These are phyloP conservation scores for Atalantia buxifolia DNA, from an alignment of 345 rosid species.

Conservation along the genomic window DNA sequence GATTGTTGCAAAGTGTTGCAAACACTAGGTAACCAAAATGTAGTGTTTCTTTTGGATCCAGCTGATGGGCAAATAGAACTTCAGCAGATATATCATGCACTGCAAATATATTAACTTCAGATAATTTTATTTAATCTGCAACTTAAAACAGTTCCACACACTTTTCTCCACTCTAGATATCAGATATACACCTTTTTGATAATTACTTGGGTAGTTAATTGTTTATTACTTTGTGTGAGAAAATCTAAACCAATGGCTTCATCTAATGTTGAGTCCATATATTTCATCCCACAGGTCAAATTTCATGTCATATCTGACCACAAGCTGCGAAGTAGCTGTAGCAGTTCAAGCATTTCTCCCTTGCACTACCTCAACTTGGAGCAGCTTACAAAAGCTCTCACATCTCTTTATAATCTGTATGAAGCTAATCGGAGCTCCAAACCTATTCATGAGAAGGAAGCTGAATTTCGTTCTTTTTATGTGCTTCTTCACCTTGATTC, in stretches of 20 bases:
- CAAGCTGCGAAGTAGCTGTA: conserved; percentile 50
- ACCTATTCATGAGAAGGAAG: conserved; percentile 46
- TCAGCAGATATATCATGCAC: neutral
- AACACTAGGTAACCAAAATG: neutral
- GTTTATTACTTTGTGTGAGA: neutral
- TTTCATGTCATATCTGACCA: conserved; percentile 77
- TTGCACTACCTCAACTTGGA: conserved; percentile 80
- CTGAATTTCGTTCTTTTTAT: conserved; percentile 72
- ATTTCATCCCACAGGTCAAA: conserved; percentile 51
- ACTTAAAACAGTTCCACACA: neutral
- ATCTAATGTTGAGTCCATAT: neutral
- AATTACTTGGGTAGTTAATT: neutral
- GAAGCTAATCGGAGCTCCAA: conserved; percentile 52
- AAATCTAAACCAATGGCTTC: neutral
- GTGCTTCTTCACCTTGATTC: conserved; percentile 82
- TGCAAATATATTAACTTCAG: neutral
- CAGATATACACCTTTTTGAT: neutral
- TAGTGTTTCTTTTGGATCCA: neutral
- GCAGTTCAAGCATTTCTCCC: conserved; percentile 43
- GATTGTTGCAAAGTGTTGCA: neutral
- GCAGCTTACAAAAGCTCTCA: conserved; percentile 76
- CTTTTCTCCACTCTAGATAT: neutral
- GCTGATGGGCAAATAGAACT: neutral
- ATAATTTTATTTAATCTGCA: neutral
- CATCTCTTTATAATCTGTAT: conserved; percentile 70